Conservation (phyloP, 139 green algal genomes). For the Diplosphaera chodatii region DNA sequence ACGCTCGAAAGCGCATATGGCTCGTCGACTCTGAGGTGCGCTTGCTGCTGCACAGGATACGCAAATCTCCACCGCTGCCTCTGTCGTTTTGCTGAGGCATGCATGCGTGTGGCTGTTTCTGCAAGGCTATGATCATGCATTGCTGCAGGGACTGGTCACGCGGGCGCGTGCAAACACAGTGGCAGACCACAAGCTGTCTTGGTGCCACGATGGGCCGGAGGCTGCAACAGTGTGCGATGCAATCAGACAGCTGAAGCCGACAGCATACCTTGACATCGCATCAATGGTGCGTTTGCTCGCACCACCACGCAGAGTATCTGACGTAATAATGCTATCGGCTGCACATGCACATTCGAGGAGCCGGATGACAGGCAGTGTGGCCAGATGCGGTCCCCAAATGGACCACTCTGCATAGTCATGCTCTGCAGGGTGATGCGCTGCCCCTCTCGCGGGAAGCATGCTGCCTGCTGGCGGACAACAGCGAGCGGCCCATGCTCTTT, state of each 20-base stretch:
- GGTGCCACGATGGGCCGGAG: constrained; percentile 38
- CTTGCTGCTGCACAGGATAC: not conserved
- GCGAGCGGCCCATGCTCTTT: constrained; percentile 65
- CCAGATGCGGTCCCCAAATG: no score
- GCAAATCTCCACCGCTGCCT: no score
- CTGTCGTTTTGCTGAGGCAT: no score
- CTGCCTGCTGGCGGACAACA: not conserved
- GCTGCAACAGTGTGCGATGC: constrained; percentile 47
- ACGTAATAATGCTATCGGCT: no score
- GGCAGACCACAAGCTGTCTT: constrained; percentile 75
- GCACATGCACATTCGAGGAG: no score
- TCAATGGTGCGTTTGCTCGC: not conserved
- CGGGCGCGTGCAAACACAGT: constrained; percentile 59
- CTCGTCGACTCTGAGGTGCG: constrained; percentile 55
- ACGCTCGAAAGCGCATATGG: constrained; percentile 67
- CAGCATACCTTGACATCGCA: constrained; percentile 24
- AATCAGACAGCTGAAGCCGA: constrained; percentile 67
- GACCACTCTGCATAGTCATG: no score
- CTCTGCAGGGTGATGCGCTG: not conserved
- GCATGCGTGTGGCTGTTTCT: no score
- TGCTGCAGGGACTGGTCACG: constrained; percentile 56
- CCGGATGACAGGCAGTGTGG: no score
- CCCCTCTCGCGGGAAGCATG: not conserved
- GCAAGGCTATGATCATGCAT: no score
- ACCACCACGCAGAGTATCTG: no score